Evolutionary conservation across 495 filamentous ascomycete genomes (phyloP).

Genomic region (Trichoderma erinaceum): DNA sequence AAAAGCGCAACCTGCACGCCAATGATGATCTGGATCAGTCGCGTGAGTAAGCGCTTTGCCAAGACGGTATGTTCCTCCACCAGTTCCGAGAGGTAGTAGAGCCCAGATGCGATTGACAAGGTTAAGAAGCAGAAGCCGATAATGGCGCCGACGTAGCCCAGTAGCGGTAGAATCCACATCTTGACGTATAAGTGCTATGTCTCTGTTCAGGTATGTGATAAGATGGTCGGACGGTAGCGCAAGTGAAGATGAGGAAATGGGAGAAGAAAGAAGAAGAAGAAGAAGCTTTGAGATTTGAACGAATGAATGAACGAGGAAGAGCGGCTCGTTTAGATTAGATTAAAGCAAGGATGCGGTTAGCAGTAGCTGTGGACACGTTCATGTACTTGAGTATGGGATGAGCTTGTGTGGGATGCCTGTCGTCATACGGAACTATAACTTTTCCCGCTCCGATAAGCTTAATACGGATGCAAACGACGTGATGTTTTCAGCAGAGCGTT

Average conservation of each 20-base stretch:
- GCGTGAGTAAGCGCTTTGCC: constrained; percentile 74
- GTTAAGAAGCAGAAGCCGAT: constrained; percentile 92
- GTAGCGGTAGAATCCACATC: constrained; percentile 88
- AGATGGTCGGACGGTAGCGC: neutral
- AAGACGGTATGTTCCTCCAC: constrained; percentile 96
- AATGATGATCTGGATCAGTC: constrained; percentile 81
- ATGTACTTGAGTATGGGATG: neutral
- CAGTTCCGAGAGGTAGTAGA: constrained; percentile 96
- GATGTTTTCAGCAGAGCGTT: neutral
- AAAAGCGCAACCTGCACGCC: constrained; percentile 67
- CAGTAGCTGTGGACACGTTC: constrained; percentile 10
- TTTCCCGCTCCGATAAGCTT: neutral
- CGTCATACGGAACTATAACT: constrained; percentile 4
- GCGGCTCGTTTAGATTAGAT: neutral
- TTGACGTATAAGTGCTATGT: constrained; percentile 21
- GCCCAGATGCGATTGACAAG: constrained; percentile 86
- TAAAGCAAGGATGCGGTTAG: neutral
- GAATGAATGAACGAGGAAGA: neutral
- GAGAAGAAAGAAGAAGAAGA: neutral
- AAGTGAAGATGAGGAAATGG: neutral
- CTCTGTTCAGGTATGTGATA: no score
- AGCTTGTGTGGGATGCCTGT: neutral
- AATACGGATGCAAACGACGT: neutral
- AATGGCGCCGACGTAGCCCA: constrained; percentile 82
- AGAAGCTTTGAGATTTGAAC: neutral